Evolutionary conservation across 768 basidiomycete genomes (phyloP).

Genomic region (Pleurotus salmoneostramineus): DNA sequence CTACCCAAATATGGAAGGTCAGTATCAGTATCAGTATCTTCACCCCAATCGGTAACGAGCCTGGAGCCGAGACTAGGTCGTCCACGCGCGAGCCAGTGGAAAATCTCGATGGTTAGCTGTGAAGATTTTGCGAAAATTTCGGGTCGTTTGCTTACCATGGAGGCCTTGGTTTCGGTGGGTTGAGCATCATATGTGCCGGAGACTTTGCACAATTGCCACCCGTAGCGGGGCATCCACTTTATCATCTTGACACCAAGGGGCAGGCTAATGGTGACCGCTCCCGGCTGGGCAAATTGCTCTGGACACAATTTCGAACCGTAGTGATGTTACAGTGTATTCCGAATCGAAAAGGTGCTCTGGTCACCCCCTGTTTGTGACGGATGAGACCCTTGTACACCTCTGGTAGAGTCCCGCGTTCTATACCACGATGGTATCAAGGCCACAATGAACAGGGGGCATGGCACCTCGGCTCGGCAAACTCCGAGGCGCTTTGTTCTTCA

Average conservation of each 20-base stretch:
- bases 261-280: no score
- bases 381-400: not conserved
- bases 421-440: not conserved
- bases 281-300: no score
- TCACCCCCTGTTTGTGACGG: not conserved
- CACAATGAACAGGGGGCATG: not conserved
- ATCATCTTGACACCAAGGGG: not conserved
- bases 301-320: no score
- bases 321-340: constrained; percentile 2
- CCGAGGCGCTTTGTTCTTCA: no score
- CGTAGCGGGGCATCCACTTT: constrained; percentile 13
- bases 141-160: no score
- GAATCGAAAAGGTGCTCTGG: not conserved
- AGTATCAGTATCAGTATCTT: no score
- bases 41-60: no score
- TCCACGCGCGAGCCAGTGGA: no score
- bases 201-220: constrained; percentile 43
- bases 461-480: not conserved
- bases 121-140: no score
- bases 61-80: no score
- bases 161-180: constrained; percentile 34
- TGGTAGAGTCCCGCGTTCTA: not conserved
- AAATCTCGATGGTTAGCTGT: no score
- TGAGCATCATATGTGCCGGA: constrained; percentile 39
- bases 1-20: no score